phyloP scores from a whole-genome alignment of 1,139 yeast genomes.

The Yamadazyma triangularis region DNA sequence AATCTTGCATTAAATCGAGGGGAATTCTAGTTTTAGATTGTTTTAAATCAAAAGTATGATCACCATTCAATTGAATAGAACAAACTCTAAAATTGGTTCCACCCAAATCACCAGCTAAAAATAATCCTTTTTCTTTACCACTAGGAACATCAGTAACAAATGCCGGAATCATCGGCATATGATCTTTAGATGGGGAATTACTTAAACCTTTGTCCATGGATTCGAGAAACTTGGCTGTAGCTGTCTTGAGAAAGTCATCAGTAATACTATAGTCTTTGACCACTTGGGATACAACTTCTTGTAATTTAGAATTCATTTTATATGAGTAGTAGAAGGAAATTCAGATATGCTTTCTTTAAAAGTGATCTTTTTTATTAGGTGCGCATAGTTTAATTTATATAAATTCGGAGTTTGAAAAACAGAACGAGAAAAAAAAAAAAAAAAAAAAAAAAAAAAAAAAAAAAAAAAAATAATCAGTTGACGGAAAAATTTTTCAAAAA shows the following conservation, averaged over 20 bases:
- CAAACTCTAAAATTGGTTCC: constrained; percentile 91
- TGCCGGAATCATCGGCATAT: constrained; percentile 87
- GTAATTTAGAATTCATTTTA: constrained; percentile 25
- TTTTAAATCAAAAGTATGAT: constrained; percentile 66
- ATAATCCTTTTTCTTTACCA: constrained; percentile 76
- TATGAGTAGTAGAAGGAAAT: too few relatives aligned
- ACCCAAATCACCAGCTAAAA: constrained; percentile 80
- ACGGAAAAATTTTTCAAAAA: too few relatives aligned
- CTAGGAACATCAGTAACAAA: constrained; percentile 76
- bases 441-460: too few relatives aligned
- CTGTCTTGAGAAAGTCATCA: constrained; percentile 46
- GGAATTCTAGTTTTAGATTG: constrained; percentile 78
- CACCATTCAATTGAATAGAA: constrained; percentile 74
- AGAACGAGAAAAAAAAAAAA: neutral
- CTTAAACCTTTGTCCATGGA: constrained; percentile 61
- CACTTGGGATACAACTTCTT: constrained; percentile 41
- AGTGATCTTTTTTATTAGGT: too few relatives aligned
- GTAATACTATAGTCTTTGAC: constrained; percentile 52
- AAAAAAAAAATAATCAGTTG: too few relatives aligned
- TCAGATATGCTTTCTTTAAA: too few relatives aligned
- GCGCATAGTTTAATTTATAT: too few relatives aligned
- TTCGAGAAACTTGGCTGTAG: constrained; percentile 61
- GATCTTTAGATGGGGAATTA: constrained; percentile 33
- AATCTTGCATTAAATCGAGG: constrained; percentile 58
- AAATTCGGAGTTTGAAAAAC: neutral